Evolutionary conservation across 768 basidiomycete genomes (phyloP).

Genomic region (Suillus cothurnatus): DNA sequence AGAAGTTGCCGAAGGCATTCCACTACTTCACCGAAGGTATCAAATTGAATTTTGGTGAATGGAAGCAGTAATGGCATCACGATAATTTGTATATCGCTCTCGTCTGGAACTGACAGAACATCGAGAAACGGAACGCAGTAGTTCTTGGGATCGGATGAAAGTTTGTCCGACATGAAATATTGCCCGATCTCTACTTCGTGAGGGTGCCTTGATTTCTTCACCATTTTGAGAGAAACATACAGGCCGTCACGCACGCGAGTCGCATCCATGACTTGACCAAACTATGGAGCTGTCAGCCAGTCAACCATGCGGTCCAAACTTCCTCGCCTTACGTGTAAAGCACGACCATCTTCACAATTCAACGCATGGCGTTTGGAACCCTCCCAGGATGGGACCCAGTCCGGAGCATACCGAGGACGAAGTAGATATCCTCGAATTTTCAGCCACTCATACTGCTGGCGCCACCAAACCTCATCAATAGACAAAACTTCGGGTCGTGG

Average conservation of each 20-base stretch:
- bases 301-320: background rate
- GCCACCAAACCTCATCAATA: conserved; percentile 13
- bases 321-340: background rate
- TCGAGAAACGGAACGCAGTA: conserved; percentile 33
- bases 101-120: conserved; percentile 11
- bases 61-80: conserved; percentile 33
- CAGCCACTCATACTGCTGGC: conserved; percentile 32
- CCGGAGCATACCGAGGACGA: conserved; percentile 33
- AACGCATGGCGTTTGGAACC: background rate
- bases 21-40: conserved; percentile 26
- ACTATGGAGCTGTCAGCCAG: background rate
- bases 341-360: conserved; percentile 7
- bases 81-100: conserved; percentile 19
- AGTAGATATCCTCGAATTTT: conserved; percentile 33
- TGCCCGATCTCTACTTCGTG: conserved; percentile 26
- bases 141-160: conserved; percentile 16
- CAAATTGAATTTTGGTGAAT: conserved; percentile 23
- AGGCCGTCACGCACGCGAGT: conserved; percentile 28
- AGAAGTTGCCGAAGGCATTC: conserved; percentile 33
- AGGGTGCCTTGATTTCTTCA: conserved; percentile 14
- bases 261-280: conserved; percentile 27
- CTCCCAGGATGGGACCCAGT: conserved; percentile 39
- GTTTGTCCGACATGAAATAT: conserved; percentile 20
- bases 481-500: conserved; percentile 1
- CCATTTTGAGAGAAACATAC: conserved; percentile 32